Percentiles rank a stretch among this genome's conserved stretches.
Evolutionary conservation across 2,329 filamentous ascomycete genomes (phyloP).

Genomic region (Phyllachora maydis): DNA sequence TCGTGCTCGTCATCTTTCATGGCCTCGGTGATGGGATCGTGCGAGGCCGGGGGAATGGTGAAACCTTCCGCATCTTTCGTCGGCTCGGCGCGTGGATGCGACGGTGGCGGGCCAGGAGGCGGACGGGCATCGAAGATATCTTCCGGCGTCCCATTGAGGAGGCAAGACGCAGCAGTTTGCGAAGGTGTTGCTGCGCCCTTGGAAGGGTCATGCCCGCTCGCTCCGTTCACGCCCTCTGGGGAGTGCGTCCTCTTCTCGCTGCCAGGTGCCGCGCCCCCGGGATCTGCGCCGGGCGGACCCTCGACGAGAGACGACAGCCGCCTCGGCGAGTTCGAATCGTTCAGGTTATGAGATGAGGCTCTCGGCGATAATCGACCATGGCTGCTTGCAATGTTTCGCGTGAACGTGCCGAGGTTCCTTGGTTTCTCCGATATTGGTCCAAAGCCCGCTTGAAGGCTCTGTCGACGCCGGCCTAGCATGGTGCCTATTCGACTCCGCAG

Average conservation of each 20-base stretch:
- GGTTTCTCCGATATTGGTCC: constrained; percentile 32
- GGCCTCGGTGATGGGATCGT: constrained; percentile 50
- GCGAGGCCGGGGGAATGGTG: constrained; percentile 42
- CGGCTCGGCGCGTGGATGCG: constrained; percentile 18
- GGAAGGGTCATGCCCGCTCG: constrained; percentile 14
- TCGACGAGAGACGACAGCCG: constrained; percentile 37
- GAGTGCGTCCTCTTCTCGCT: constrained; percentile 12
- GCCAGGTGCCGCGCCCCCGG: constrained; percentile 9
- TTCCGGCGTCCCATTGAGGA: constrained; percentile 25
- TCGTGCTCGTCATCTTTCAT: constrained; percentile 44
- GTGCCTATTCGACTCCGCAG: constrained; percentile 46
- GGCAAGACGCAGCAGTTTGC: constrained; percentile 11
- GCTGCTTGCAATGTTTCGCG: constrained; percentile 39
- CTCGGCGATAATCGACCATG: constrained; percentile 39
- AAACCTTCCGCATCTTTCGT: constrained; percentile 58
- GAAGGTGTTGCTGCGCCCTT: constrained; percentile 12
- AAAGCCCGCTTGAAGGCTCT: constrained; percentile 44
- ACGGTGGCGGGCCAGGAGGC: constrained; percentile 27
- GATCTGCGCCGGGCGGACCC: constrained; percentile 21
- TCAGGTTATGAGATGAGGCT: constrained; percentile 36
- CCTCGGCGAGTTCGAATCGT: constrained; percentile 27
- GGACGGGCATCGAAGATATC: constrained; percentile 30
- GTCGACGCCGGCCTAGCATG: constrained; percentile 43
- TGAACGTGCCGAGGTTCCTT: constrained; percentile 33
- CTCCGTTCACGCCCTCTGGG: constrained; percentile 24